phyloP scores from a whole-genome alignment of 257 asterid species.

The Catharanthus roseus region DNA sequence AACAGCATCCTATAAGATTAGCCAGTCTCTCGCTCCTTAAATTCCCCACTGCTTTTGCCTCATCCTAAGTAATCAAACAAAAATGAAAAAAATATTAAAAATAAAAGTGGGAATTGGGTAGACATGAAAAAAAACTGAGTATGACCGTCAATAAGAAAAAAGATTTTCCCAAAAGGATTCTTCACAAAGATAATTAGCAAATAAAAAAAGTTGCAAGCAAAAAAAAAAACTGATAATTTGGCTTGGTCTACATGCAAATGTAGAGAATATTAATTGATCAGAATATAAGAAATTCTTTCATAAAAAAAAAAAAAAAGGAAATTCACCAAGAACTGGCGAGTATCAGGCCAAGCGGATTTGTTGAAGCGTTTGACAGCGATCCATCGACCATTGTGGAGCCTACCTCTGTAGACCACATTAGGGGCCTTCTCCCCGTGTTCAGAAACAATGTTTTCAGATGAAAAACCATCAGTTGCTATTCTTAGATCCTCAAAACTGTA shows the following conservation, averaged over 20 bases:
- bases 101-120: background rate
- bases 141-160: background rate
- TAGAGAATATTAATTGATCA: too few relatives aligned
- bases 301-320: background rate
- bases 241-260: background rate
- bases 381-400: slow-evolving; percentile 28
- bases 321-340: slow-evolving; percentile 40
- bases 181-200: background rate
- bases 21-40: slow-evolving; percentile 40
- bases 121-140: background rate
- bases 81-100: background rate
- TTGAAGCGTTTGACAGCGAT: slow-evolving; percentile 45
- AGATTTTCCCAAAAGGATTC: background rate
- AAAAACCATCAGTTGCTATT: slow-evolving; percentile 37
- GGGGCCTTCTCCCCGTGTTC: slow-evolving; percentile 59
- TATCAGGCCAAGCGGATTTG: slow-evolving; percentile 47
- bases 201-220: background rate
- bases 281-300: background rate
- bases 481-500: slow-evolving; percentile 36
- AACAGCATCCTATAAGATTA: slow-evolving; percentile 43
- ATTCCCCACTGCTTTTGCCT: slow-evolving; percentile 40
- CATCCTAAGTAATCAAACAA: slow-evolving; percentile 24
- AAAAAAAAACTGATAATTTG: background rate
- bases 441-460: slow-evolving; percentile 39
- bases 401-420: slow-evolving; percentile 43